Conservation (phyloP, 768 basidiomycete genomes). For the Pleurotus salmoneostramineus region DNA sequence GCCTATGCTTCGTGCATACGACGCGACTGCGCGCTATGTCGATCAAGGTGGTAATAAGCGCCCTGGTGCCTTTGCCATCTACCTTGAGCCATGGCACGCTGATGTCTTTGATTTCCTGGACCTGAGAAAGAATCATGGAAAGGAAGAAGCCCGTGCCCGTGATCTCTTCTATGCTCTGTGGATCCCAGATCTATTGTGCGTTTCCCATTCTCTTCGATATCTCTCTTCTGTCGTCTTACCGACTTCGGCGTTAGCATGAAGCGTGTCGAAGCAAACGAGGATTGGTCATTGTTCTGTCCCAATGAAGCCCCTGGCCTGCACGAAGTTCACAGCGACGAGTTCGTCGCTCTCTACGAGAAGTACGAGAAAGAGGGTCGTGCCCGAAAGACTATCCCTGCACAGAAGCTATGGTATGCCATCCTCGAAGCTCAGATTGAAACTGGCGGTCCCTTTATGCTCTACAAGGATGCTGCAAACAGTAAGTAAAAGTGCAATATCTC, state of each 20-base stretch:
- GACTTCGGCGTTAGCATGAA: slow-evolving; percentile 68
- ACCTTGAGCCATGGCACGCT: slow-evolving; percentile 98
- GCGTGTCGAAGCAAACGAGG: slow-evolving; percentile 82
- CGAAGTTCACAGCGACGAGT: slow-evolving; percentile 88
- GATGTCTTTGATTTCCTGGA: slow-evolving; percentile 98
- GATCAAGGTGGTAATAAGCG: slow-evolving; percentile 99
- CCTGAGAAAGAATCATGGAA: slow-evolving; percentile 97
- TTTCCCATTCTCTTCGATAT: not conserved
- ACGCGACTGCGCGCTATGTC: slow-evolving; percentile 97
- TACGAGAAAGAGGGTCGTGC: slow-evolving; percentile 92
- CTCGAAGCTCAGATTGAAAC: slow-evolving; percentile 98
- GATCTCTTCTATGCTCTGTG: slow-evolving; percentile 98
- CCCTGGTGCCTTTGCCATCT: slow-evolving; percentile 97
- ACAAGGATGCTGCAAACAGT: slow-evolving; percentile 97
- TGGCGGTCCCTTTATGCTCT: slow-evolving; percentile 98
- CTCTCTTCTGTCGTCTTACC: not conserved
- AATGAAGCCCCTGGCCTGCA: slow-evolving; percentile 89
- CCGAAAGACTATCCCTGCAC: slow-evolving; percentile 82
- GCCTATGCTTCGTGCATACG: slow-evolving; percentile 97
- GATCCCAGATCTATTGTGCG: slow-evolving; percentile 95
- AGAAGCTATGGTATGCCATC: slow-evolving; percentile 98
- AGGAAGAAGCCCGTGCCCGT: slow-evolving; percentile 94
- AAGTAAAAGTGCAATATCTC: slow-evolving; percentile 20
- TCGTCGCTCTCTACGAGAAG: slow-evolving; percentile 77
- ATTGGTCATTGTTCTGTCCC: slow-evolving; percentile 98